phyloP scores from a whole-genome alignment of 805 yeast species.

The Candida coquimbonensis region DNA sequence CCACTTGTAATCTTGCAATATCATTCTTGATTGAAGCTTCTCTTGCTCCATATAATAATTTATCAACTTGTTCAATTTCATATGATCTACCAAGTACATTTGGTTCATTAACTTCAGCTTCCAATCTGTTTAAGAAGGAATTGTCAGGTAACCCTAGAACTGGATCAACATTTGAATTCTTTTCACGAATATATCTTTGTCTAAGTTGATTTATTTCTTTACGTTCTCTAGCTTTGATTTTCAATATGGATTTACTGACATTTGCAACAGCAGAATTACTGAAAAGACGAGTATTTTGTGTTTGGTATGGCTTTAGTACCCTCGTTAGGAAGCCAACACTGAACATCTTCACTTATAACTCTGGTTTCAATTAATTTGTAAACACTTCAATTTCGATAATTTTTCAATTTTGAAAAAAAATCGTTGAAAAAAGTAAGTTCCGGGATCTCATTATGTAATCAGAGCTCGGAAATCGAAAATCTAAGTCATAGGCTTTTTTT shows the following conservation, averaged over 20 bases:
- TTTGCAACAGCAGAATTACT: slow-evolving; percentile 5
- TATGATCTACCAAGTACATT: slow-evolving; percentile 55
- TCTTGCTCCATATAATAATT: slow-evolving; percentile 70
- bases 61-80: slow-evolving; percentile 60
- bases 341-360: not conserved
- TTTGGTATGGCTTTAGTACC: slow-evolving; percentile 7
- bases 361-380: not conserved
- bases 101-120: slow-evolving; percentile 61
- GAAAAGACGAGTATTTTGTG: slow-evolving; percentile 7
- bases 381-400: not conserved
- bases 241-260: slow-evolving; percentile 19
- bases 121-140: slow-evolving; percentile 62
- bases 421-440: slow-evolving; percentile 2
- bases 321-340: slow-evolving; percentile 7
- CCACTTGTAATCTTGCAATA: slow-evolving; percentile 17
- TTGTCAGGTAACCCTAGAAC: slow-evolving; percentile 67
- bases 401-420: slow-evolving; percentile 2
- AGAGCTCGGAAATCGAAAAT: not conserved
- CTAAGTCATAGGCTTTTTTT: too few species aligned
- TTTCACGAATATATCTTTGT: slow-evolving; percentile 21
- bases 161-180: slow-evolving; percentile 48
- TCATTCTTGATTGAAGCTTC: slow-evolving; percentile 40
- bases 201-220: slow-evolving; percentile 21
- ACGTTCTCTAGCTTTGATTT: slow-evolving; percentile 19
- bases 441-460: not conserved